Base-by-base conservation (phyloP, 2,329 filamentous ascomycete species). In the Arthrobotrys entomopaga region DNA sequence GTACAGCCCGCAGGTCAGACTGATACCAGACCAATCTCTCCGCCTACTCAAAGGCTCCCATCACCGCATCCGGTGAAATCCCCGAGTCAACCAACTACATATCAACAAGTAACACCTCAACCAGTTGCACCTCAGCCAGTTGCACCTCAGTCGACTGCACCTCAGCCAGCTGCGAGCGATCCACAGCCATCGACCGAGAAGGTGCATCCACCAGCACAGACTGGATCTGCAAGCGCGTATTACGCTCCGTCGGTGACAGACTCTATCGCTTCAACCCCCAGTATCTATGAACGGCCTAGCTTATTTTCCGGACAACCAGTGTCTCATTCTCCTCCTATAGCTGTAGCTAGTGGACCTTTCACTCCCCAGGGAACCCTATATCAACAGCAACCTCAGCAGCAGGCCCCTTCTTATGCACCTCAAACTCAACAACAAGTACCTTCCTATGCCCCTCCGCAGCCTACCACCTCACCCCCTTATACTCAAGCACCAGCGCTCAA, bases 1-100 rank as follows among this genome's bases (percentile, higher is more conserved):
- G 34, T 74, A 26, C 70, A 63, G 8, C 63, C 70, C n/a, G 49
- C 53, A 7, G 59, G 57, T 19, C 56, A 58, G 42, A 42, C 52
- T 20, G 70, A 74, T 57, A 50, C 49, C 34, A 67, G 70, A 16
- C 70, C 70, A 53, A 63, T 74, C 15, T 74, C 70, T 20, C 70
- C 70, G 10, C 69, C 69, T 40, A 48, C 69, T 43, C 69, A 73
- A n/a, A 66, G 54, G 42, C 69, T 73, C 22, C 69, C 69, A 13
- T 73, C 69, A 34, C 69, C 69, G 1, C 26, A 66, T 7, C 56
- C 69, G 46, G 56, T 46, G 40, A 6, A 5, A 34, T 34, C 29
- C 53, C n/a, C 15, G 53, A 53, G 10, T 34, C 29, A 34, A 34
- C 29, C 10, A 34, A 34, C 29, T 34, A 10, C 29, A 34, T 34